Base-by-base conservation (phyloP, 176 grass and related monocot genomes). In the Puccinellia tenuiflora region DNA sequence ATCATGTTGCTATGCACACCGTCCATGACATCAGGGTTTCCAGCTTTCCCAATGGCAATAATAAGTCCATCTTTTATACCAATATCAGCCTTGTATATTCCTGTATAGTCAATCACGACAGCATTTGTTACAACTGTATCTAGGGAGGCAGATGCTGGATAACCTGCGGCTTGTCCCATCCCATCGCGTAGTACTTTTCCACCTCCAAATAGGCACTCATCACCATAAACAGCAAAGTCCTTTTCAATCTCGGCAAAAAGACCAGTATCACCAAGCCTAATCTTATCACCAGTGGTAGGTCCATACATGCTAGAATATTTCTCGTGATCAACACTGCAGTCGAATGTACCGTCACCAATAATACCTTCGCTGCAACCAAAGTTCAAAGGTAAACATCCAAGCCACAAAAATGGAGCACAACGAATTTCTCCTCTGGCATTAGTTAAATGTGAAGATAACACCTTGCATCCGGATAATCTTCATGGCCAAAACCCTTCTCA, bases 171-270 rank as follows among this genome's bases (percentile, higher is more conserved):
- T 79, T 98, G 96, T 63, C 96, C 91, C 96, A 95, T 98, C 85
- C 96, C 96, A 83, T 98, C 96, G 10, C 96, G 88, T 83, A 98
- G 67, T 71, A 95, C 92, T 86, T 95, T 98, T 78, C 92, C 96
- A 74, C 96, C 96, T 52, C 96, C 96, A 93, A 98, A 98, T 73
- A 98, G 86, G 85, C 96, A 98, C 79, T 98, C 96, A 83, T 98
- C 96, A 40, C 96, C 96, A 88, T 95, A 93, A 72, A 95, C 31
- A 20, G 92, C 82, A 54, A 88, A 92, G 82, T 98, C 96, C 20
- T 86, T 98, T 85, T 98, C 96, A 74, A 98, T 91, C 91, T 98
- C 92, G 28, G 90, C 92, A 90, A 89, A 98, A 78, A 93, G 88
- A 31, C 93, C 78, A 30, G 90, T 98, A 75, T 98, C 96, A 37